phyloP scores from a whole-genome alignment of 306 rosid genomes.

The Fragaria ananassa region DNA sequence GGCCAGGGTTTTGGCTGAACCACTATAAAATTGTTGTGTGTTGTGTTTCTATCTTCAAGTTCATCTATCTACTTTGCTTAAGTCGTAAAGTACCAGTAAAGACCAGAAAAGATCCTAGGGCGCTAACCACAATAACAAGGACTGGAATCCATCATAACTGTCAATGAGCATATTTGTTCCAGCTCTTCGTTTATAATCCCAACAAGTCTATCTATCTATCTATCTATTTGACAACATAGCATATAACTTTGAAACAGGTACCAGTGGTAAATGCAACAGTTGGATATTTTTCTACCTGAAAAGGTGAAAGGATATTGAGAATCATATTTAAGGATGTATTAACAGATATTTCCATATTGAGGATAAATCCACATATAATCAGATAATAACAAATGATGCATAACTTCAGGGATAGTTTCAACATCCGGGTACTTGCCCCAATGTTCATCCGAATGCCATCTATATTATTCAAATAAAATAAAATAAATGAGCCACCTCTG shows the following conservation, averaged over 20 bases:
- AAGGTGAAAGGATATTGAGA: neutral
- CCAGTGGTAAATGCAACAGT: neutral
- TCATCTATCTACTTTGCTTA: no score
- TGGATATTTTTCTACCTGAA: neutral
- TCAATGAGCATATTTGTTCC: neutral
- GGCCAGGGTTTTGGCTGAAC: no score
- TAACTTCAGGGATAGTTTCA: neutral
- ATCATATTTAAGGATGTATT: neutral
- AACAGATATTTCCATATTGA: neutral
- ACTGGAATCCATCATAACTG: constrained; percentile 6
- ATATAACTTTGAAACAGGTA: constrained; percentile 2
- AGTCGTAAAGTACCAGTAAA: no score
- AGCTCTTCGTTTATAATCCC: neutral
- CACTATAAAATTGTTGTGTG: no score
- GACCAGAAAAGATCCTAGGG: no score
- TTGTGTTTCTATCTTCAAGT: no score
- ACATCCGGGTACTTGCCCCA: neutral
- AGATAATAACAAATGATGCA: neutral
- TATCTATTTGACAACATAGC: neutral
- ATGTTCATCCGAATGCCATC: neutral
- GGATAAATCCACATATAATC: neutral
- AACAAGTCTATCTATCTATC: neutral
- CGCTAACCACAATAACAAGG: no score
- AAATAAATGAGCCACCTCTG: neutral
- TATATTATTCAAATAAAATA: neutral